Evolutionary conservation across 2,329 filamentous ascomycete species (phyloP).

Genomic region (Colletotrichum agaves): DNA sequence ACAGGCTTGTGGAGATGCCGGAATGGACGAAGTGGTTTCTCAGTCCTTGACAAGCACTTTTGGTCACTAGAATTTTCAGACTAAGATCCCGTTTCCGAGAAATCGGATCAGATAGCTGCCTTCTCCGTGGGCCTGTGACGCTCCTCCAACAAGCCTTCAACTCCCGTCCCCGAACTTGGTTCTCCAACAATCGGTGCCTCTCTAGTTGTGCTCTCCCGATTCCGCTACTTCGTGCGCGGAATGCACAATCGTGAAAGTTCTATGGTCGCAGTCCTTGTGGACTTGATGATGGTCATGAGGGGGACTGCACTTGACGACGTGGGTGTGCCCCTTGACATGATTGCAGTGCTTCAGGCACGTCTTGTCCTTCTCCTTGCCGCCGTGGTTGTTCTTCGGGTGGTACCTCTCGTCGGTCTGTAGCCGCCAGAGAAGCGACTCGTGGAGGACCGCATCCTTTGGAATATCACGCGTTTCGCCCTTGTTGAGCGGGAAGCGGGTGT

Average conservation of each 20-base stretch:
- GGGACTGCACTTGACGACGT: slow-evolving; percentile 8
- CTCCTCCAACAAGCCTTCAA: too few relatives aligned
- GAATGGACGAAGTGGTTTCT: too few relatives aligned
- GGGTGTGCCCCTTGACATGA: too few relatives aligned
- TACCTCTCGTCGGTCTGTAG: slow-evolving; percentile 45
- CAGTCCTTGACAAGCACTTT: too few relatives aligned
- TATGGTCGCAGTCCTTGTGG: slow-evolving; percentile 2
- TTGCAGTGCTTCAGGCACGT: slow-evolving; percentile 46
- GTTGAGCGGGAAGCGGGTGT: slow-evolving; percentile 52
- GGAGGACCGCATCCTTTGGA: slow-evolving; percentile 51
- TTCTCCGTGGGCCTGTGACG: not conserved
- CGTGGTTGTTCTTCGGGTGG: slow-evolving; percentile 49
- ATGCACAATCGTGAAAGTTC: slow-evolving; percentile 6
- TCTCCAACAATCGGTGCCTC: not conserved
- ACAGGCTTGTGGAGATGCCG: too few relatives aligned
- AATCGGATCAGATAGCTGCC: not conserved
- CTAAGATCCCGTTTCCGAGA: too few relatives aligned
- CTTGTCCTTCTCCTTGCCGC: slow-evolving; percentile 42
- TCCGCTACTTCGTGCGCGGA: not conserved
- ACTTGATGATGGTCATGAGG: not conserved
- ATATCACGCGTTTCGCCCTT: slow-evolving; percentile 51
- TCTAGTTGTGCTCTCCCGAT: not conserved
- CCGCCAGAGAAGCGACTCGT: slow-evolving; percentile 50
- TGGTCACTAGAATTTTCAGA: too few relatives aligned
- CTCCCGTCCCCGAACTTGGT: not conserved